Base-by-base conservation (phyloP, 2,329 filamentous ascomycete species). In the Mycosphaerella arachidis region DNA sequence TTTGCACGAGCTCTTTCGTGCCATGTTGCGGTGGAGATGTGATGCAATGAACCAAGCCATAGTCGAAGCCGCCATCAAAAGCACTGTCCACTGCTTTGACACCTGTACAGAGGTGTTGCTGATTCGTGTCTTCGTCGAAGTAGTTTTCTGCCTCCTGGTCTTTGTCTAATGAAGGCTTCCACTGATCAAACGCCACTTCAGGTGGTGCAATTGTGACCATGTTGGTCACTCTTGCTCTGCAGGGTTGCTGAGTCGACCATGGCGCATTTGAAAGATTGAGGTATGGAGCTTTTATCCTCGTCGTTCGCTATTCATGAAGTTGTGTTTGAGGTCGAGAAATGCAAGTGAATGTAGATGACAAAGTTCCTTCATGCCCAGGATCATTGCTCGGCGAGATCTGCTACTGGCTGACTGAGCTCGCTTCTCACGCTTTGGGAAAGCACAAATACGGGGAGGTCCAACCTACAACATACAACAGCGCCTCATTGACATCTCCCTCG, bases 121-220 rank as follows among this genome's bases (percentile, higher is more conserved):
- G 84, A 77, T 96, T 96, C 0, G 90, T 83, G 13, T 84, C 83
- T 56, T 87, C 90, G 62, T 90, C 77, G 31, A 64, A 66, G 16
- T 68, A 76, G 13, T 67, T 68, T n/a, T 67, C 76, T 64, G 94
- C 91, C 4, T 90, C 86, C 57, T 95, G 31, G n/a, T 48, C 13
- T 30, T 48, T n/a, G 20, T 48, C n/a, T 1, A 16, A 24, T 37
- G 61, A 64, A 24, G 50, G 45, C 24, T 9, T 12, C 35, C 53
- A 64, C 8, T 60, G 51, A 40, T 46, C 55, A 13, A 40, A 57
- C 10, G 62, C 62, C 16, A 62, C 51, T 6, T 58, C 29, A 6
- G 59, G 57, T 12, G 46, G 52, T 7, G 58, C 53, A 18, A 53
- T 24, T 45, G 53, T 45, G 8, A 58, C 55, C 61, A 63, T 63